Evolutionary conservation across 164 flowering plant species (phyloP), one percentile per base, ranked within the genome.

Genomic region (Dillenia suffruticosa): DNA sequence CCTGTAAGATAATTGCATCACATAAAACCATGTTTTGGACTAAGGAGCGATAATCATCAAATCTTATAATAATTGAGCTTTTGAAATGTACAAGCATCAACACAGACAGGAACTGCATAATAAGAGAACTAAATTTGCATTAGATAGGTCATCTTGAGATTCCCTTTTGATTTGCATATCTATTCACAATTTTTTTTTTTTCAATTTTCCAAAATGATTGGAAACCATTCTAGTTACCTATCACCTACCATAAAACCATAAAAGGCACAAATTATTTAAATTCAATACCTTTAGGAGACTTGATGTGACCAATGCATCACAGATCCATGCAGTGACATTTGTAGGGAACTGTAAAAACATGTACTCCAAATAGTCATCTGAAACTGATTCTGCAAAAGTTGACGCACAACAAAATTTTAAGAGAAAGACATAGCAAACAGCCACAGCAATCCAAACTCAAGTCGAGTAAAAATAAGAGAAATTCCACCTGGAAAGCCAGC

Each of bases 311-410:
- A 92, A 76, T 11, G 90, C 68, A 63, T 85, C 81, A 63, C 98
- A 93, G 56, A 93, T 83, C 98, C 97, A 93, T 53, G 64, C 96
- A 63, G 98, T 87, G 55, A 93, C 85, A 76, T 90, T 93, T 14
- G 98, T 93, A 24, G 98, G 98, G 76, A 90, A 87, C 76, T 93
- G 98, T 65, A 82, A 74, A 63, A 90, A 53, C 86, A 93, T 85
- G 79, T 93, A 90, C 12, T 80, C 84, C 84, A 93, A 79, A 69
- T 93, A 93, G 80, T 93, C 98, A 69, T 88, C 96, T 40, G 96
- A 90, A 63, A 93, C 96, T 13, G 98, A 88, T 40, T 79, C 98
- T 90, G 89, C 72, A 78, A 43, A 16, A 66, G 22, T 61, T 55
- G 49, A 49, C 43, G 64, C 12, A 16, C 26, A 45, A 50, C 24